A percentile compares a stretch with the other conserved stretches of the same genome.
Evolutionary conservation across 805 yeast species (phyloP).

Genomic region (Starmerella stellata): DNA sequence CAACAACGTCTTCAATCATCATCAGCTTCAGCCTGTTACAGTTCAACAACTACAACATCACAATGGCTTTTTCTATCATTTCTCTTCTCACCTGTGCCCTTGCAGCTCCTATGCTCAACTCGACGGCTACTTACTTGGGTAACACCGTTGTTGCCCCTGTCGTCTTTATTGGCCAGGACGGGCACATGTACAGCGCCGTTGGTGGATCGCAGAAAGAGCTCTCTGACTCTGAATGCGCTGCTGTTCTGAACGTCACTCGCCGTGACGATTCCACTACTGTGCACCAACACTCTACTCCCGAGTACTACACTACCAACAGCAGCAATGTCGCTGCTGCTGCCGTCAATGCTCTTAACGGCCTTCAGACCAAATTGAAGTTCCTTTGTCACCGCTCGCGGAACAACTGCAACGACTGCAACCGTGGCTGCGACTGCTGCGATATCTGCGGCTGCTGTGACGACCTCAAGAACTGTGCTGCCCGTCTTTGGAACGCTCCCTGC

Average conservation of each 20-base stretch:
- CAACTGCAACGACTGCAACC: constrained; percentile 1
- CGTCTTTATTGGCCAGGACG: constrained; percentile 7
- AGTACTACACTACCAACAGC: background rate
- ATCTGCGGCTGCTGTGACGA: constrained; percentile 3
- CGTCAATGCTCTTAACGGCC: background rate
- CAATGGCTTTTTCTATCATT: constrained; percentile 10
- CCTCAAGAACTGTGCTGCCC: constrained; percentile 5
- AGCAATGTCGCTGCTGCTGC: background rate
- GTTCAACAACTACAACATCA: too few relatives aligned
- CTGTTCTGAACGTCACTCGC: background rate
- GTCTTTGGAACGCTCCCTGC: constrained; percentile 7
- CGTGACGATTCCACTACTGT: background rate
- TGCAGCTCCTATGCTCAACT: constrained; percentile 9
- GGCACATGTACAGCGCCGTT: constrained; percentile 9
- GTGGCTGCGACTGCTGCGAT: constrained; percentile 6
- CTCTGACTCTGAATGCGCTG: background rate
- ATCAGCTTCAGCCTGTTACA: too few relatives aligned
- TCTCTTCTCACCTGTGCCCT: constrained; percentile 7
- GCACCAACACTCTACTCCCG: background rate
- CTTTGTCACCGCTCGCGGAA: background rate
- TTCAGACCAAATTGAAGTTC: constrained; percentile 1
- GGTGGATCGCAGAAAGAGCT: constrained; percentile 5
- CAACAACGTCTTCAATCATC: too few relatives aligned
- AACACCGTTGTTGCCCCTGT: background rate
- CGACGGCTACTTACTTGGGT: background rate